Evolutionary conservation across 164 flowering plant species (phyloP).

Genomic region (Annona cherimola): DNA sequence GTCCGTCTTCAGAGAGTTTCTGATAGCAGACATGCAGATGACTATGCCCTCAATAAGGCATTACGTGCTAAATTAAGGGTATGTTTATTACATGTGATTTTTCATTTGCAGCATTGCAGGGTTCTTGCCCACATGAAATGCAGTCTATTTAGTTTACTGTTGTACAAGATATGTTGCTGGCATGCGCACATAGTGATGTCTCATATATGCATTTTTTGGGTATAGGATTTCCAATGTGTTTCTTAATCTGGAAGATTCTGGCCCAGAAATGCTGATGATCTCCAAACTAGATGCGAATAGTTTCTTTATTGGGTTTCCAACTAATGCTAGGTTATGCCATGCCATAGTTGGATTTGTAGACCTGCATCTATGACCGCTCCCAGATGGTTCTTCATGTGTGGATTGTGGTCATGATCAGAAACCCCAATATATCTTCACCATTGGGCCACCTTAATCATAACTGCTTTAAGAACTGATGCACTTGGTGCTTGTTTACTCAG

Average conservation of each 20-base stretch:
- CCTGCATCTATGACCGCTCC: no score
- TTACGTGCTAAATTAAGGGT: conserved; percentile 74
- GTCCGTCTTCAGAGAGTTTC: conserved; percentile 87
- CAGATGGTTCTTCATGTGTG: no score
- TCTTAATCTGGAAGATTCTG: neutral
- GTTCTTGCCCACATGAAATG: neutral
- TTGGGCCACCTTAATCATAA: no score
- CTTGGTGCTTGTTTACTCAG: no score
- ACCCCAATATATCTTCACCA: no score
- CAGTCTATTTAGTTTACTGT: neutral
- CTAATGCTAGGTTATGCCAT: no score
- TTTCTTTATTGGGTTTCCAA: no score
- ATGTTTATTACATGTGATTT: conserved; percentile 8
- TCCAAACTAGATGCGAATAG: no score
- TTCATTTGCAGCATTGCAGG: neutral
- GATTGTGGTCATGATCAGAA: no score
- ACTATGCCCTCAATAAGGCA: conserved; percentile 75
- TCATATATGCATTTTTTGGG: neutral
- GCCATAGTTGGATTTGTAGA: no score
- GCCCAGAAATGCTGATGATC: neutral
- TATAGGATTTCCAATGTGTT: neutral
- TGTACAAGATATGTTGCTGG: neutral
- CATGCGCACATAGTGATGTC: neutral
- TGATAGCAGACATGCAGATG: conserved; percentile 78
- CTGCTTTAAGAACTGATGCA: no score